These are phyloP conservation scores for Nannochloris sp. DNA, from an alignment of 139 green algal species.

Conservation along the genomic window DNA sequence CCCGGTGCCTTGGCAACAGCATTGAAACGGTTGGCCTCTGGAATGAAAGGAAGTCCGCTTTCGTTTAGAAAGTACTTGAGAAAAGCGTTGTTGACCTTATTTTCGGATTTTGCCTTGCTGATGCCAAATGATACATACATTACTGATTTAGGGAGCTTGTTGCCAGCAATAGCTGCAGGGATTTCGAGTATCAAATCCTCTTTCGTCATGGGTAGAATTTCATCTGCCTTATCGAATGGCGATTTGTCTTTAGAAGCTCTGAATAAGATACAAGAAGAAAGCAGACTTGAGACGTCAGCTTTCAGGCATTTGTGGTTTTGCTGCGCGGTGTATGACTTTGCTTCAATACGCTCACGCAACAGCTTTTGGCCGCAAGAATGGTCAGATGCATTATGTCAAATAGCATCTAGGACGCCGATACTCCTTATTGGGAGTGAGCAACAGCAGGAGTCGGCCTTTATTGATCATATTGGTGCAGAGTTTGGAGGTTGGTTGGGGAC, in stretches of 20 bases:
- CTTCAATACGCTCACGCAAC: constrained; percentile 3
- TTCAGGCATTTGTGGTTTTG: constrained; percentile 66
- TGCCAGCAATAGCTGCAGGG: constrained; percentile 45
- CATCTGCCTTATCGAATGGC: constrained; percentile 8
- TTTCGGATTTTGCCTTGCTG: constrained; percentile 30
- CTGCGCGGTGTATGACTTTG: constrained; percentile 38
- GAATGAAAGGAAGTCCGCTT: constrained; percentile 10
- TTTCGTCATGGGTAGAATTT: background rate
- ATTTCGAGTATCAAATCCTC: background rate
- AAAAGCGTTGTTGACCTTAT: constrained; percentile 53
- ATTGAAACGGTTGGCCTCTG: constrained; percentile 28
- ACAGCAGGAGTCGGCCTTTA: constrained; percentile 13
- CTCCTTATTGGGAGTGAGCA: constrained; percentile 25
- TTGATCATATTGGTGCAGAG: constrained; percentile 17
- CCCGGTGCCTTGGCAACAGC: constrained; percentile 37
- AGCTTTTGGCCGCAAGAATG: constrained; percentile 22
- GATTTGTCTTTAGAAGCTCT: constrained; percentile 28
- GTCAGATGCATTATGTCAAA: constrained; percentile 16
- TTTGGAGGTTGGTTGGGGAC: constrained; percentile 16
- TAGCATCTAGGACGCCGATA: constrained; percentile 25
- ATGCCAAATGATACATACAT: constrained; percentile 23
- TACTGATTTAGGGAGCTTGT: constrained; percentile 41
- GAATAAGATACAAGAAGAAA: constrained; percentile 25
- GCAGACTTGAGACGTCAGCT: constrained; percentile 28
- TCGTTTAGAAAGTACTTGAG: constrained; percentile 40